Evolutionary conservation across 257 asterid genomes (phyloP), one percentile per base, ranked within the genome.

Genomic region (Misopates orontium): DNA sequence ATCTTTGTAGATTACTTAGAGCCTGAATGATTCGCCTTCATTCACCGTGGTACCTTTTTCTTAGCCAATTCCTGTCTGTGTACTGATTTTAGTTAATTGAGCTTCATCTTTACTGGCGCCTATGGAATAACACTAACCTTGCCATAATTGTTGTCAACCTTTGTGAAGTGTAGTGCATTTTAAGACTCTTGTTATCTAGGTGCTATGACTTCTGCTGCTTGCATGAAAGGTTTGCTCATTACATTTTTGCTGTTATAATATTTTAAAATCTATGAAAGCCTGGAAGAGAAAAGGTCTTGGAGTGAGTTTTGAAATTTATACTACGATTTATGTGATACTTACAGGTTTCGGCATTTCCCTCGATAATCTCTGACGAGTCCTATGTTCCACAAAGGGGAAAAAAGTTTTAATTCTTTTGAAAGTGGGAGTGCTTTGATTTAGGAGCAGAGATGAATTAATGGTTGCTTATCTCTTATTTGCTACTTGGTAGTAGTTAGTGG

Each of bases 21-120:
- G 25, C 62, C 55, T 17, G 54, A 64, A 22, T 19, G 54, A 19
- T 58, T 57, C 49, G 8, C 63, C 10, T 60, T 50, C 42, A 18
- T 0, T 16, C 32, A 31, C 40, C 24, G 61, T 8, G 25, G 28
- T 40, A 23, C 0, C 44, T 54, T 28, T 4, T 23, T 64, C 42
- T 28, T 49, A 51, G 7, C 17, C 51, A 31, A 41, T 36, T 47
- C 49, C 47, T 56, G 1, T 32, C n/a, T n/a, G n/a, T 8, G 21
- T 25, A n/a, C 55, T 48, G 48, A 45, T 36, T 3, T 6, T 6
- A 18, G 64, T 51, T 41, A 49, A 51, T 52, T 59, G 49, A 20
- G 49, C 63, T 15, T 51, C 12, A 50, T n/a, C 32, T 13, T 64
- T 39, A 1, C 19, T 50, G 23, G 61, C 44, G 66, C 24, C n/a